Base-by-base conservation (phyloP, 1,139 yeast genomes). In the Zygosaccharomyces pseudobailii region DNA sequence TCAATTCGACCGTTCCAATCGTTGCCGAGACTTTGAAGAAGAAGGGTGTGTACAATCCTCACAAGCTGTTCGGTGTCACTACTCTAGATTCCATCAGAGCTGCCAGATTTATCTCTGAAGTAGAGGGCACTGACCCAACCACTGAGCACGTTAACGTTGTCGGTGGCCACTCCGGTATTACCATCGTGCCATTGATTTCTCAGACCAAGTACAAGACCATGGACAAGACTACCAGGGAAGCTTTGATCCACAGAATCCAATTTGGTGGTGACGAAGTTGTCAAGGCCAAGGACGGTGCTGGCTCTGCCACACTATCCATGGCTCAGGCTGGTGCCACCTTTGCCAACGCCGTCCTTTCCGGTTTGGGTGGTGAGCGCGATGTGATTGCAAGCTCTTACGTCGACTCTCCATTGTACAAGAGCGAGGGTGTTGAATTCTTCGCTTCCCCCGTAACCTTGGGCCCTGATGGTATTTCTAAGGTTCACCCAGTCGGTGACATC, bases 191-290 rank as follows among this genome's bases (percentile, higher is more conserved):
- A 65, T 78, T 92, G 71, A 75, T 90, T 69, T 87, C 96, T 48
- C 84, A 80, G 70, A 75, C 87, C 59, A 73, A 70, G 62, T 78
- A 78, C 72, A 75, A 78, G 62, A 65, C 66, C 62, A 68, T 83
- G 64, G 71, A 80, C 58, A 75, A 76, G 61, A 82, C 78, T 63
- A 69, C 72, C 54, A 72, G 74, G 60, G 87, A 87, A 58, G 82
- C 81, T 51, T 79, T 90, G 68, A 80, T 88, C 70, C 80, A 88
- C 79, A 84, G 97, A 76, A 92, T 90, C 67, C 97, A 90, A 76
- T 90, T 89, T 64, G 97, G 97, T 72, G 97, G 97, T 78, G 97
- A 90, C 69, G 97, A 90, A 76, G 97, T 92, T 61, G 97, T 92
- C 68, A 83, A 90, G 78, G 97, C 97, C 64, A 92, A 92, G 82